A percentile compares a stretch with the other conserved stretches of the same genome.
phyloP scores from a whole-genome alignment of 352 stramenopile genomes.

The Phytophthora ramorum region DNA sequence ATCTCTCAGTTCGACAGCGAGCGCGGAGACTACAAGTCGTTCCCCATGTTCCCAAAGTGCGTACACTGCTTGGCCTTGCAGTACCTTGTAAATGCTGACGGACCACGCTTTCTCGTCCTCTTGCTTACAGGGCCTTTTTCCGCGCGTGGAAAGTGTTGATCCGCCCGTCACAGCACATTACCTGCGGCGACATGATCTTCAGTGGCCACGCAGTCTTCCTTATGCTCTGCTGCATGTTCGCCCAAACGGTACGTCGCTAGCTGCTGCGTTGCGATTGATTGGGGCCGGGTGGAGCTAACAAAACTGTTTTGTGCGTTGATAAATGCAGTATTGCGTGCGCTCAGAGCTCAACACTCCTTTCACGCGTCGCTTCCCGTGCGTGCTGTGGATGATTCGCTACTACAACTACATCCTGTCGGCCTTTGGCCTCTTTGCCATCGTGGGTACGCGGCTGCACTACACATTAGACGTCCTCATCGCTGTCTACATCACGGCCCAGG shows the following conservation, averaged over 20 bases:
- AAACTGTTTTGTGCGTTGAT: slow-evolving; percentile 9
- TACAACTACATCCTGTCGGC: slow-evolving; percentile 71
- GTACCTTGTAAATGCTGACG: neutral
- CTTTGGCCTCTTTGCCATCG: slow-evolving; percentile 82
- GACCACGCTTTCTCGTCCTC: neutral
- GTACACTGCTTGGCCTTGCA: slow-evolving; percentile 13
- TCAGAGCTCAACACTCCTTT: slow-evolving; percentile 89
- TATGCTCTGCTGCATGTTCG: slow-evolving; percentile 84
- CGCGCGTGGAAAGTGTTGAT: slow-evolving; percentile 87
- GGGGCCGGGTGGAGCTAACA: slow-evolving; percentile 5
- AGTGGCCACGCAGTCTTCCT: slow-evolving; percentile 89
- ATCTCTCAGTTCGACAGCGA: slow-evolving; percentile 83
- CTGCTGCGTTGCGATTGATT: neutral
- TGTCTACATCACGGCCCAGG: slow-evolving; percentile 86
- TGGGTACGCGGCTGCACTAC: slow-evolving; percentile 88
- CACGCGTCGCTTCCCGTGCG: slow-evolving; percentile 71
- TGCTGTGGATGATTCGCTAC: slow-evolving; percentile 86
- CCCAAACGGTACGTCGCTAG: slow-evolving; percentile 61
- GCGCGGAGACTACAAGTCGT: slow-evolving; percentile 79
- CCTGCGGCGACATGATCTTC: slow-evolving; percentile 91
- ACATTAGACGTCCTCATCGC: slow-evolving; percentile 89
- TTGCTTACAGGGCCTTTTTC: slow-evolving; percentile 62
- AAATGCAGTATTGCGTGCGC: slow-evolving; percentile 73
- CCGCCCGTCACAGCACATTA: slow-evolving; percentile 86
- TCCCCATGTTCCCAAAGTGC: slow-evolving; percentile 90